These are phyloP conservation scores for Cladosporium sp. DNA, from an alignment of 2,329 filamentous ascomycete genomes.

Conservation along the genomic window DNA sequence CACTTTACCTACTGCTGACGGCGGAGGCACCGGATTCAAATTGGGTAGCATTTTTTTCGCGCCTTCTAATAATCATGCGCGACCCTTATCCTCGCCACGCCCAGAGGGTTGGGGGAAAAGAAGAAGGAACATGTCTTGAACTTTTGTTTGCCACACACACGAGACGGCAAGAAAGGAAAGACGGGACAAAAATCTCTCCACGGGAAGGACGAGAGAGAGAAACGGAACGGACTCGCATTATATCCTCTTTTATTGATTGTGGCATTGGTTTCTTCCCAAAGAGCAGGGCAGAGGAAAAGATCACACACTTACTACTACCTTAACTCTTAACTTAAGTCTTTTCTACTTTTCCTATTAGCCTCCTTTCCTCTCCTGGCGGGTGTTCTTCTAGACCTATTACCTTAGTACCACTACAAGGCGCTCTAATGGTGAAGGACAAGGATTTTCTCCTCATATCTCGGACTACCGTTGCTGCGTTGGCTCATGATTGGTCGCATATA, in stretches of 20 bases:
- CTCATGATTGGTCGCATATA: too few species aligned
- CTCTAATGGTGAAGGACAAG: conserved; percentile 1
- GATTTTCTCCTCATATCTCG: neutral
- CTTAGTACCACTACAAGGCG: neutral
- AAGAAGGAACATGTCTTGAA: neutral
- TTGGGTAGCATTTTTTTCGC: conserved; percentile 11
- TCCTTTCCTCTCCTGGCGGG: neutral
- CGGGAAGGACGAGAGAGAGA: neutral
- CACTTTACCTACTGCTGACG: conserved; percentile 1
- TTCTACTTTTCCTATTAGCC: neutral
- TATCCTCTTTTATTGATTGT: conserved; percentile 13
- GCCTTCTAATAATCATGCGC: conserved; percentile 11
- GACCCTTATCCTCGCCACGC: neutral
- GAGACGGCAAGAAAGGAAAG: neutral
- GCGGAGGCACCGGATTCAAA: conserved; percentile 3
- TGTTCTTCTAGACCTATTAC: neutral
- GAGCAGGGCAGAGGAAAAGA: neutral
- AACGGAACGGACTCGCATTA: conserved; percentile 7
- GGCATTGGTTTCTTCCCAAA: conserved; percentile 3
- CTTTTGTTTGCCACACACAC: neutral
- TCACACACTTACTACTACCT: neutral
- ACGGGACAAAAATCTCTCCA: neutral
- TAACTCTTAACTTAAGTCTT: neutral
- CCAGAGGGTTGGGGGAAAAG: neutral
- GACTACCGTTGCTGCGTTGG: neutral